Evolutionary conservation across 2,329 filamentous ascomycete species (phyloP), one percentile per base, ranked within the genome.

Genomic region (Microdochium paspali): DNA sequence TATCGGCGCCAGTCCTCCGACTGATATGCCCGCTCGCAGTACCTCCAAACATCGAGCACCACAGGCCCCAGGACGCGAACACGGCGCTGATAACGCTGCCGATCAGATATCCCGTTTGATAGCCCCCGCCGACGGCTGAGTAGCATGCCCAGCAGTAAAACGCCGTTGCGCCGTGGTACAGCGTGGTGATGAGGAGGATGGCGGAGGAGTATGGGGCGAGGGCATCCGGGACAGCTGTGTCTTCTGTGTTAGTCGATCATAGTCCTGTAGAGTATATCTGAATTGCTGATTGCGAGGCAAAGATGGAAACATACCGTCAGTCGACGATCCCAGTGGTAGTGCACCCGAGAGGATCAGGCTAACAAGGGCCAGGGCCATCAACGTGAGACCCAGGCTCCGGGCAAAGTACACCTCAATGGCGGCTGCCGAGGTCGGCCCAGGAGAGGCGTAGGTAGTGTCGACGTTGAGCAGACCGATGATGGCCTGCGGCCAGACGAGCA

Each of bases 391-490:
- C 1, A 89, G 74, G 24, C 76, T 79, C 39, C 86, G 84, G 46
- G 80, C 80, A 62, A 90, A 82, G 72, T 91, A 91, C 48, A 77
- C 66, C 64, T 90, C 85, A 26, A 88, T 70, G 23, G 67, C 81
- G 79, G 54, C 35, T 15, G 40, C 24, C 48, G 48, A 47, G 35
- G 46, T 23, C 25, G 45, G 15, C n/a, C 40, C 25, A 30, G 35
- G 48, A 2, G 47, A 12, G 10, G 44, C 21, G 13, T 10, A 26
- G 7, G 23, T 21, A 15, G 46, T 28, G 31, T 54, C 48, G 24
- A 49, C 46, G 15, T 47, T 52, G 5, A 77, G 66, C 10, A 77
- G 61, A 4, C 68, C 68, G 47, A 59, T 63, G 50, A 77, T 66
- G 53, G 73, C 71, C 15, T 66, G 64, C 2, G 73, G 73, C 66